Evolutionary conservation across 768 basidiomycete genomes (phyloP).

Genomic region (Lactarius indigo): DNA sequence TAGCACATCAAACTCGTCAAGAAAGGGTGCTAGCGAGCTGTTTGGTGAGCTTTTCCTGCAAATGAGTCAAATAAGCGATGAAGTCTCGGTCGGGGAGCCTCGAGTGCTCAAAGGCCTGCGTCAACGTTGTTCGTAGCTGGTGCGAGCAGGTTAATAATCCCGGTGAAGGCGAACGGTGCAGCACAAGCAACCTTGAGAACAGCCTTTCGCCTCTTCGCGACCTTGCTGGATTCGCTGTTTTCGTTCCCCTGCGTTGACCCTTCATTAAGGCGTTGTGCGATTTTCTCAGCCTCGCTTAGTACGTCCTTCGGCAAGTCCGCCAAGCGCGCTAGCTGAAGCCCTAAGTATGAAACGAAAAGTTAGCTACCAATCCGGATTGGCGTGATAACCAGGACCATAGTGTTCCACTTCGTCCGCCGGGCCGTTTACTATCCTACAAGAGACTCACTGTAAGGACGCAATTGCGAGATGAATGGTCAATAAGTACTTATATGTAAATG

Average conservation of each 20-base stretch:
- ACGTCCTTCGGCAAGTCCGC: conserved; percentile 81
- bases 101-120: conserved; percentile 69
- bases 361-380: background rate
- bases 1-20: background rate
- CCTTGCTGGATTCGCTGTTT: conserved; percentile 57
- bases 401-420: conserved; percentile 57
- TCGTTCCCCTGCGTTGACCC: conserved; percentile 55
- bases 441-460: background rate
- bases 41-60: conserved; percentile 68
- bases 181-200: conserved; percentile 48
- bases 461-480: background rate
- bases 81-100: conserved; percentile 71
- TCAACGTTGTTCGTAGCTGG: conserved; percentile 71
- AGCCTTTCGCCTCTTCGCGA: conserved; percentile 61
- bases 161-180: background rate
- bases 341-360: conserved; percentile 38
- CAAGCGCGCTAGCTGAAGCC: conserved; percentile 82
- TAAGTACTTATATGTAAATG: conserved; percentile 72
- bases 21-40: conserved; percentile 43
- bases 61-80: conserved; percentile 55
- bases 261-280: conserved; percentile 56
- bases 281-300: conserved; percentile 55
- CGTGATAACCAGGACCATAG: conserved; percentile 52
- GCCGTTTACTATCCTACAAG: conserved; percentile 68
- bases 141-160: background rate